Evolutionary conservation across 1,139 yeast genomes (phyloP), one percentile per base, ranked within the genome.

Genomic region (Blastobotrys persicus): DNA sequence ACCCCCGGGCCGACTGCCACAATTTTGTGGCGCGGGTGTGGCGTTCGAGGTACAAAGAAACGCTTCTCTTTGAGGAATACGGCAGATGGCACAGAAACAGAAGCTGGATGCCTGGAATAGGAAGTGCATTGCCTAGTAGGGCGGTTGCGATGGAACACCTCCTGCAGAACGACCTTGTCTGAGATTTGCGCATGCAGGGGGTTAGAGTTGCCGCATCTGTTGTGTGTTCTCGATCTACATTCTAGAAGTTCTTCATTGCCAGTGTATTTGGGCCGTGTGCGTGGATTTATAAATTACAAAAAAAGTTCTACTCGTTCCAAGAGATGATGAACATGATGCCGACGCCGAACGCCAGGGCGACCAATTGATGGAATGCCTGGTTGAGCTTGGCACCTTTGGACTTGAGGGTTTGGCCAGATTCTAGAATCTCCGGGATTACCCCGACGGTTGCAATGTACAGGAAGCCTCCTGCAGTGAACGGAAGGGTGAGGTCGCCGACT

Each of bases 401-500:
- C n/a, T n/a, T 23, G 44, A 70, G 63, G 11, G 64, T 64, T 4
- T 58, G 60, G 31, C 71, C 72, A 7, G 74, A 58, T 59, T 77
- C 80, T 45, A 81, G 65, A 31, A 81, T 65, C 59, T 81, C 85
- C 1, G 88, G 88, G 44, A 81, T 77, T 14, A 82, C 82, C 42
- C 85, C 83, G 6, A 80, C 81, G 0, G 82, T 76, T 7, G 85
- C 85, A 55, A 82, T 81, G 61, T 82, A 83, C 41, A 83, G 62
- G 59, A 83, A 81, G 11, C 85, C 85, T 52, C 88, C 88, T 1
- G 87, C 83, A 1, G 88, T 80, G 59, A 82, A 75, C n/a, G 88
- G 86, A 47, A 81, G 64, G n/a, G 81, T 73, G 52, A 77, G 62
- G 54, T 79, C 83, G 4, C 76, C 74, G n/a, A 72, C 50, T 13